Evolutionary conservation across 139 green algal species (phyloP), one percentile per base, ranked within the genome.

Genomic region (Auxenochlorella pyrenoidosa): DNA sequence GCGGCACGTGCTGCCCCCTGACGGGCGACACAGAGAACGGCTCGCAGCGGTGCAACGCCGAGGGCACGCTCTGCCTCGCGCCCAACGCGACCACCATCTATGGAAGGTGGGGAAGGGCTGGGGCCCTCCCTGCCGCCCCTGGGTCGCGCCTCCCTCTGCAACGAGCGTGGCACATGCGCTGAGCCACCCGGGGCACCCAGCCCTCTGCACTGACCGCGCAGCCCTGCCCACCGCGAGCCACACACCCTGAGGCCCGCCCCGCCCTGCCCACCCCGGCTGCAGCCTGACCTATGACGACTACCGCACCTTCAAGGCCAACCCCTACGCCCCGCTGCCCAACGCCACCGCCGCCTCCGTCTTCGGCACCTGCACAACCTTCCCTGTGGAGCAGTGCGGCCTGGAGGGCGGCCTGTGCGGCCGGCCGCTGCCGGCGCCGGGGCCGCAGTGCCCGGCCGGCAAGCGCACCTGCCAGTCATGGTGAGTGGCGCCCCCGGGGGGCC

Each of bases 1-100:
- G 34, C 54, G 78, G 78, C 54, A 16, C 59, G n/a, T 84, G 78
- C 54, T 84, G 78, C 78, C 78, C 78, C 26, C 78, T 84, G 30
- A 84, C 78, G 0, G 78, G 78, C 58, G 54, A 84, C 58, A 84
- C 47, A 16, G 19, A 34, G 19, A 72, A 73, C 34, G 34, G 32
- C 77, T 70, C 78, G 34, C n/a, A 51, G 54, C 78, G 78, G 0
- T 84, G 78, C 54, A 10, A 34, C 0, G 78, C 43, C 1, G 34
- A 44, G 3, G 59, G 36, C 78, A 73, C 78, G 34, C 32, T 84
- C 21, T 84, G 78, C 78, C 51, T 84, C 5, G 58, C 78, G 15
- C 54, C 78, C 18, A 72, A 47, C 34, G 38, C 51, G 21, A 65
- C 34, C 58, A 73, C n/a, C 78, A 71, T 84, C 34, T 58, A 36